Evolutionary conservation across 75 land plant species (phyloP), one percentile per base, ranked within the genome.

Genomic region (Isoetes taiwanensis): DNA sequence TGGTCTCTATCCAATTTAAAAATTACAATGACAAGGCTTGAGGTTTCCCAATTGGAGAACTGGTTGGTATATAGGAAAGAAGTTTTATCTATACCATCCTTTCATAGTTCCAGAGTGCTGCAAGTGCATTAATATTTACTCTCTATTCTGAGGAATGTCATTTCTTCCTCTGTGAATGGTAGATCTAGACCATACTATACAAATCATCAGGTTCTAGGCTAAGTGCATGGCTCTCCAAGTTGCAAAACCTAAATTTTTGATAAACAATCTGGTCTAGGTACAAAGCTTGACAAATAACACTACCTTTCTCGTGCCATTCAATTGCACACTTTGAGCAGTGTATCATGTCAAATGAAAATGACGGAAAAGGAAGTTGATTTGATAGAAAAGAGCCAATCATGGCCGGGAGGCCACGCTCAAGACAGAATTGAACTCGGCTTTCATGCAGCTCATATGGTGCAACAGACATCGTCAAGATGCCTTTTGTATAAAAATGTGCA

Each of bases 381-480:
- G 63, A 33, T 53, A 63, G 35, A 34, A 86, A 74, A 32, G 74
- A 73, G 27, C 84, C 88, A 52, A 86, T 73, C 74, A 86, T 71
- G 31, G 87, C 87, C 17, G 91, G 87, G 30, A 86, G 88, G 12
- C 91, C 91, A 32, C 91, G 70, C 62, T 86, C 91, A 48, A 79
- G 81, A 70, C 84, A 74, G 26, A 86, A 42, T 34, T 86, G 90
- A 57, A 85, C 83, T 68, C 76, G 83, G 48, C 79, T 80, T 34
- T 79, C 81, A 37, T 65, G 75, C 10, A 67, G 61, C 59, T 85
- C 90, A 66, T 79, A 80, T 5, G 64, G 53, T 16, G 90, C 82
- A 41, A 79, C 66, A 55, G 82, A 85, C 61, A 82, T 64, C 0
- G 86, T 74, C 38, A 74, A 57, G 25, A 79, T 41, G 38, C 75